Evolutionary conservation across 2,329 filamentous ascomycete genomes (phyloP).

Genomic region (Sporothrix mexicana): DNA sequence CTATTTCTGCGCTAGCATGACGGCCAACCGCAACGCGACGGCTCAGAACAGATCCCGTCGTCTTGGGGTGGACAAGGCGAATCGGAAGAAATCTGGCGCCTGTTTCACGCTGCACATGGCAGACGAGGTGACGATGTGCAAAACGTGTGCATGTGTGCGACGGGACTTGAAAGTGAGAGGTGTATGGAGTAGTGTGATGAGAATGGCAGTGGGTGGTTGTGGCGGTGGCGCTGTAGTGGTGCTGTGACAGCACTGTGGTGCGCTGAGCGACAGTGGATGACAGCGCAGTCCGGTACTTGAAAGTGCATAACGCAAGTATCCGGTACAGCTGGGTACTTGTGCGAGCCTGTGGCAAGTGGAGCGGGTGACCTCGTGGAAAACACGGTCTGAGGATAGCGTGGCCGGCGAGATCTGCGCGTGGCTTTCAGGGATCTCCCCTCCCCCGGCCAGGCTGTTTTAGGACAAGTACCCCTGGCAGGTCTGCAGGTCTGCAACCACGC

Average conservation of each 20-base stretch:
- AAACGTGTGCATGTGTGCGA: background rate
- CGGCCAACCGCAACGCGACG: background rate
- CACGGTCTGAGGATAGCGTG: conserved; percentile 40
- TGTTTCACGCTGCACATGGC: conserved; percentile 27
- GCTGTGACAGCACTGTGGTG: background rate
- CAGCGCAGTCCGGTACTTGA: conserved; percentile 9
- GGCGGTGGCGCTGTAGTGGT: background rate
- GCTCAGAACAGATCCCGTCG: background rate
- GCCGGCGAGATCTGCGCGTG: conserved; percentile 49
- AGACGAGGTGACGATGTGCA: conserved; percentile 3
- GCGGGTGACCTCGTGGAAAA: conserved; percentile 39
- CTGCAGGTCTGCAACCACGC: conserved; percentile 37
- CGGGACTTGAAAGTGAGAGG: background rate
- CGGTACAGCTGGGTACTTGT: conserved; percentile 33
- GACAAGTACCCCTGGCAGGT: conserved; percentile 41
- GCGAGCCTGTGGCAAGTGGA: conserved; percentile 27
- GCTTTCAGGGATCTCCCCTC: conserved; percentile 47
- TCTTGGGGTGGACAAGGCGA: conserved; percentile 8
- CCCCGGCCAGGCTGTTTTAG: conserved; percentile 42
- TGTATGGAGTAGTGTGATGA: background rate
- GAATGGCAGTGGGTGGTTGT: background rate
- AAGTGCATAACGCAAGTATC: conserved; percentile 10
- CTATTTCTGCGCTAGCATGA: background rate
- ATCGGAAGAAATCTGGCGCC: conserved; percentile 23
- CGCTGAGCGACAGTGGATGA: background rate